Evolutionary conservation across 2,329 filamentous ascomycete species (phyloP).

Genomic region (Monosporascus cannonballus): DNA sequence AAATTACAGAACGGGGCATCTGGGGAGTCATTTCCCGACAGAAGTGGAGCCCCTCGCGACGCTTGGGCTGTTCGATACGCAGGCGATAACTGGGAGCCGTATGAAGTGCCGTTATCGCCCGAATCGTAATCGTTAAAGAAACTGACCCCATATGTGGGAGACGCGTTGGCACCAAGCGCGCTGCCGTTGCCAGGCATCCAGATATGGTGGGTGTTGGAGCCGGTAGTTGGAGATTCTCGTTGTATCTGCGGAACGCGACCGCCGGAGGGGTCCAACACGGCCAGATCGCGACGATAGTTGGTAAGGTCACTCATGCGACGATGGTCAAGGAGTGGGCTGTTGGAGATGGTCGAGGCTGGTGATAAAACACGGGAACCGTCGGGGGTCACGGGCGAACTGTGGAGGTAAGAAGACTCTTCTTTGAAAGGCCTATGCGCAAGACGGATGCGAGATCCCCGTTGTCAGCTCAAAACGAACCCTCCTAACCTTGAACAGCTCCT

Average conservation of each 20-base stretch:
- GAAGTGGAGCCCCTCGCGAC: conserved; percentile 11
- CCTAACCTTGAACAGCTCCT: not conserved
- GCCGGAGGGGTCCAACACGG: conserved; percentile 58
- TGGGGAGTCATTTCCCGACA: conserved; percentile 50
- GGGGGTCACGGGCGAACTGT: conserved; percentile 44
- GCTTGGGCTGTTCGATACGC: conserved; percentile 51
- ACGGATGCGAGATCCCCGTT: conserved; percentile 18
- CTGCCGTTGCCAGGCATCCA: conserved; percentile 46
- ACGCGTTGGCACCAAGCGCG: conserved; percentile 25
- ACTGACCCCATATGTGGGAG: conserved; percentile 42
- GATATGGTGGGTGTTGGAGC: conserved; percentile 45
- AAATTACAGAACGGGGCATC: conserved; percentile 48
- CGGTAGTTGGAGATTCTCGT: conserved; percentile 51
- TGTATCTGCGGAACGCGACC: conserved; percentile 53
- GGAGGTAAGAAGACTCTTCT: conserved; percentile 36
- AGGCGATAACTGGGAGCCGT: conserved; percentile 62
- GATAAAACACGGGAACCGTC: conserved; percentile 38
- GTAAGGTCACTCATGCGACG: conserved; percentile 55
- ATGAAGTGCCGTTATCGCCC: conserved; percentile 56
- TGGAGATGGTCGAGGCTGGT: conserved; percentile 34
- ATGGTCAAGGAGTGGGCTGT: conserved; percentile 48
- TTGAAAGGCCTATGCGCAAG: conserved; percentile 26
- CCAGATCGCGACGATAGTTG: conserved; percentile 67
- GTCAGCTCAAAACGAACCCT: conserved; percentile 21
- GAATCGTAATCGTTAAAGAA: conserved; percentile 77